A percentile compares a stretch with the other conserved stretches of the same genome.
Conservation (phyloP, 2,329 filamentous ascomycete genomes). For the Domatiomyces catenatus region DNA sequence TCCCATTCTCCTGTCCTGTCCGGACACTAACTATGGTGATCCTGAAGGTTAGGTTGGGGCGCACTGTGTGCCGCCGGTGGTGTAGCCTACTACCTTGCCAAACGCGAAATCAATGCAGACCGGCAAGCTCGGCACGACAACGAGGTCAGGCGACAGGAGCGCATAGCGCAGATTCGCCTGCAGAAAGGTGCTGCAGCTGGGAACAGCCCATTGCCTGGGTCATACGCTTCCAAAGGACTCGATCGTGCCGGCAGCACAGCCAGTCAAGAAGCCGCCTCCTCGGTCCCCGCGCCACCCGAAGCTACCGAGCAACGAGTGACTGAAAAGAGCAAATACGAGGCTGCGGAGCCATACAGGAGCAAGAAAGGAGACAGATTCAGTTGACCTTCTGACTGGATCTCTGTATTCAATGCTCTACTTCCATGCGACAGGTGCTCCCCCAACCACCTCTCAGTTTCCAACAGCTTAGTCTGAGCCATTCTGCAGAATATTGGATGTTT, state of each 20-base stretch:
- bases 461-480: neutral
- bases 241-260: slow-evolving; percentile 50
- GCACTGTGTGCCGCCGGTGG: slow-evolving; percentile 75
- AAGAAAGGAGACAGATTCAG: slow-evolving; percentile 75
- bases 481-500: neutral
- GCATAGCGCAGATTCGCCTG: slow-evolving; percentile 23
- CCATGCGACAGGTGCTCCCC: neutral
- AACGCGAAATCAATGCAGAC: slow-evolving; percentile 84
- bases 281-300: slow-evolving; percentile 58
- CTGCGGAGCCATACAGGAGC: slow-evolving; percentile 56
- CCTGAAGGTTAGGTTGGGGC: slow-evolving; percentile 71
- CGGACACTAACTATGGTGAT: neutral
- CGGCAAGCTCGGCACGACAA: slow-evolving; percentile 57
- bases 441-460: slow-evolving; percentile 2
- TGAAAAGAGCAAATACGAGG: slow-evolving; percentile 87
- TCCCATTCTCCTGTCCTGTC: neutral
- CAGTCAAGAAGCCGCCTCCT: slow-evolving; percentile 67
- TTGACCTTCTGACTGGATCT: slow-evolving; percentile 23
- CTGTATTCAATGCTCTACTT: slow-evolving; percentile 6
- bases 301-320: slow-evolving; percentile 50
- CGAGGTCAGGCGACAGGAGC: slow-evolving; percentile 44
- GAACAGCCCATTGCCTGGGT: slow-evolving; percentile 11
- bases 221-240: slow-evolving; percentile 23
- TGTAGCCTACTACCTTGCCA: slow-evolving; percentile 90
- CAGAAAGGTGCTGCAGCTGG: slow-evolving; percentile 3